Conservation (phyloP, 768 basidiomycete genomes). For the Suillus clintonianus region DNA sequence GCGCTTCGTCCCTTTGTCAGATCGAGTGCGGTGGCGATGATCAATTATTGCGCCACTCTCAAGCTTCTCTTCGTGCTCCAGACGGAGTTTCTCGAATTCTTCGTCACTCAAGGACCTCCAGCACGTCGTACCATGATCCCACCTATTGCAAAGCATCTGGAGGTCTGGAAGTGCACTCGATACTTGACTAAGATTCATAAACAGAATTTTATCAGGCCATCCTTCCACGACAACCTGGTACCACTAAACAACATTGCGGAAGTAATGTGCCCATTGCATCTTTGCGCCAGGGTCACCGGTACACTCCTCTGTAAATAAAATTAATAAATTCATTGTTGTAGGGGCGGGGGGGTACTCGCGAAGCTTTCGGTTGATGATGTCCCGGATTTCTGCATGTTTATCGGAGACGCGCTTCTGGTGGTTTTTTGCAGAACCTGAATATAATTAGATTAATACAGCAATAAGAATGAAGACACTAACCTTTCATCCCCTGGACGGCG, state of each 20-base stretch:
- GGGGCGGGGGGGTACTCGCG: no score
- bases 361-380: background rate
- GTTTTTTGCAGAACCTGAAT: conserved; percentile 1
- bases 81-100: background rate
- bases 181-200: background rate
- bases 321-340: background rate
- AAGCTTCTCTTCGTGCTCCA: background rate
- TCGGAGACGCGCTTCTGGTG: conserved; percentile 2
- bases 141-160: background rate
- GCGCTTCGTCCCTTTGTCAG: background rate
- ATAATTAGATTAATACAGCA: background rate
- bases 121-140: background rate
- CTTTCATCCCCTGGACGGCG: conserved; percentile 11
- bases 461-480: background rate
- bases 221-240: background rate
- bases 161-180: background rate
- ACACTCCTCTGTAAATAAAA: background rate
- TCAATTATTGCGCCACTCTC: background rate
- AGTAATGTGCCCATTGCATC: conserved; percentile 6
- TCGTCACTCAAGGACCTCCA: background rate
- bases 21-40: background rate
- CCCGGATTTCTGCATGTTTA: background rate
- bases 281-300: background rate
- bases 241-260: background rate
- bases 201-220: background rate